phyloP scores from a whole-genome alignment of 228 moss, liverwort and hornwort genomes.

The Sphagnum magellanicum region DNA sequence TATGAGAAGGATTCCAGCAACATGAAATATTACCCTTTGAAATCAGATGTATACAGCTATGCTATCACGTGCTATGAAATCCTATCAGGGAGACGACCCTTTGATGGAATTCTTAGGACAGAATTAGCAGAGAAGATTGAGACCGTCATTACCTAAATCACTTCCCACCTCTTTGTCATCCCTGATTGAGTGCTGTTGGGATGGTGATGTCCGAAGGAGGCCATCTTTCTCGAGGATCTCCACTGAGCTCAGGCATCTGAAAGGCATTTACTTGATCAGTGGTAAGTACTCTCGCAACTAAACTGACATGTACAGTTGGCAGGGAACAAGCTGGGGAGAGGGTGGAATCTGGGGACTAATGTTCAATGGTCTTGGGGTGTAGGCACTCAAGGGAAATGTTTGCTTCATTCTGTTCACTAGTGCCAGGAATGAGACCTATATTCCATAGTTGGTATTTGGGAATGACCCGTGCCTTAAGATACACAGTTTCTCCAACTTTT shows the following conservation, averaged over 20 bases:
- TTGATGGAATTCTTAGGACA: background rate
- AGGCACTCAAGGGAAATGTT: no score
- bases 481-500: no score
- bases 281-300: no score
- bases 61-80: constrained; percentile 3
- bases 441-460: no score
- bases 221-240: background rate
- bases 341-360: no score
- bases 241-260: constrained; percentile 1
- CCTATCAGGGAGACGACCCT: constrained; percentile 2
- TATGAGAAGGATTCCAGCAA: no score
- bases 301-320: no score
- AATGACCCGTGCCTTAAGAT: no score
- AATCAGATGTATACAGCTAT: constrained; percentile 1
- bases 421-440: no score
- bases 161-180: background rate
- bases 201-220: background rate
- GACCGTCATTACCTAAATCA: background rate
- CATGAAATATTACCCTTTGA: background rate
- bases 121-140: constrained; percentile 1
- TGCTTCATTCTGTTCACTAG: no score
- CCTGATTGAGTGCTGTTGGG: constrained; percentile 3
- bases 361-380: no score
- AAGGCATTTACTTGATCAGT: constrained; percentile 1
- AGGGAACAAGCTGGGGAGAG: no score